Conservation (phyloP, 1,139 yeast species). For the Suhomyces wounanorum region DNA sequence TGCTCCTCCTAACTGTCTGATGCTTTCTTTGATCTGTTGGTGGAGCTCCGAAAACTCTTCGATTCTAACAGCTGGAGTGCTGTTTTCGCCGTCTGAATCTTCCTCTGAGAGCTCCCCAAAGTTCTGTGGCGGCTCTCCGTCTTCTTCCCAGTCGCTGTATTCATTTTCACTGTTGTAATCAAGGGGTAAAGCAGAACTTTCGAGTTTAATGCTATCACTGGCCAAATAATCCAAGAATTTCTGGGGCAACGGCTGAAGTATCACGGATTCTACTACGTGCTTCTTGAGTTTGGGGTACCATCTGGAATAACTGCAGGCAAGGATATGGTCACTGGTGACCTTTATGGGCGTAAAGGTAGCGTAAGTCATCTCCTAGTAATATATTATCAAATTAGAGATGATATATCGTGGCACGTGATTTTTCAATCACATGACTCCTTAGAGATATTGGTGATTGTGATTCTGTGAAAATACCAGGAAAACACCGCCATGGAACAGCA, state of each 20-base stretch:
- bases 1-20: slow-evolving; percentile 51
- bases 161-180: slow-evolving; percentile 57
- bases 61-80: slow-evolving; percentile 54
- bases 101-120: slow-evolving; percentile 15
- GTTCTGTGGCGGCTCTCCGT: slow-evolving; percentile 1
- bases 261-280: slow-evolving; percentile 52
- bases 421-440: no score
- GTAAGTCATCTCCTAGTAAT: slow-evolving; percentile 8
- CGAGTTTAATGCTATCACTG: slow-evolving; percentile 76
- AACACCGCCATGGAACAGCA: no score
- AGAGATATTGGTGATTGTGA: no score
- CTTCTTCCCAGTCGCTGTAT: slow-evolving; percentile 69
- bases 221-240: slow-evolving; percentile 69
- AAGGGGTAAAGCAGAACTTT: slow-evolving; percentile 43
- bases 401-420: slow-evolving; percentile 5
- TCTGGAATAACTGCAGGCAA: slow-evolving; percentile 67
- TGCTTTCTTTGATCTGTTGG: slow-evolving; percentile 39
- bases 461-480: no score
- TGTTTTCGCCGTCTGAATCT: slow-evolving; percentile 20
- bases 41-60: slow-evolving; percentile 62
- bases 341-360: slow-evolving; percentile 37
- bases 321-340: slow-evolving; percentile 51
- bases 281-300: slow-evolving; percentile 67
- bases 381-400: slow-evolving; percentile 3
- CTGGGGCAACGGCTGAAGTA: slow-evolving; percentile 66